These are phyloP conservation scores for Penicillium vulpinum DNA, from an alignment of 2,329 filamentous ascomycete genomes.

Conservation along the genomic window DNA sequence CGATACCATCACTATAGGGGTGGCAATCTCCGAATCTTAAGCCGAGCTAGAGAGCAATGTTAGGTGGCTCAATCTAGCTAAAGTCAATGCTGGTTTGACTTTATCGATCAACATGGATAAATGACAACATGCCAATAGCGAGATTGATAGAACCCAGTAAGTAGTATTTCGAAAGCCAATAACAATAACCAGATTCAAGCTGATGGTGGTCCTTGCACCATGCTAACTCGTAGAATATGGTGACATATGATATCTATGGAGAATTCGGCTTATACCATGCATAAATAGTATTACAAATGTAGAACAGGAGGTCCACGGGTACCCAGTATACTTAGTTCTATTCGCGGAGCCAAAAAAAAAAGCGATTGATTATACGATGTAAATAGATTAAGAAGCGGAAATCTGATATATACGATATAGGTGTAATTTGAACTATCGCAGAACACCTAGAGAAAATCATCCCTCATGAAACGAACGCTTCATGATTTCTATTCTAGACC, in stretches of 20 bases:
- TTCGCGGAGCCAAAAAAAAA: not conserved
- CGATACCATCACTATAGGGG: not conserved
- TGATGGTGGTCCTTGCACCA: not conserved
- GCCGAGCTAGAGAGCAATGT: not conserved
- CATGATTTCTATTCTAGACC: conserved; percentile 13
- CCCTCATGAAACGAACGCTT: conserved; percentile 7
- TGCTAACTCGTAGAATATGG: not conserved
- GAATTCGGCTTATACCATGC: not conserved
- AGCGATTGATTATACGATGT: not conserved
- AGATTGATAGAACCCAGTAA: not conserved
- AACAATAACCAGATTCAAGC: not conserved
- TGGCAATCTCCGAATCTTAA: not conserved
- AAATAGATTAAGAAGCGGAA: not conserved
- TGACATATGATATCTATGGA: not conserved
- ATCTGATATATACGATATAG: not conserved
- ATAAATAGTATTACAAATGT: not conserved
- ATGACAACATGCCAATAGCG: not conserved
- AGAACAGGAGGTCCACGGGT: not conserved
- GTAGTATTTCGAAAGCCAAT: not conserved
- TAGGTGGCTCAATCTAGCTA: not conserved
- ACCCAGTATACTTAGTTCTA: not conserved
- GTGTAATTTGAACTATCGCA: not conserved
- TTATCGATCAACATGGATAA: not conserved
- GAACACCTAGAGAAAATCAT: not conserved
- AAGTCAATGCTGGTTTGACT: not conserved